Evolutionary conservation across 139 green algal genomes (phyloP), one percentile per base, ranked within the genome.

Genomic region (Chlorella sp.): DNA sequence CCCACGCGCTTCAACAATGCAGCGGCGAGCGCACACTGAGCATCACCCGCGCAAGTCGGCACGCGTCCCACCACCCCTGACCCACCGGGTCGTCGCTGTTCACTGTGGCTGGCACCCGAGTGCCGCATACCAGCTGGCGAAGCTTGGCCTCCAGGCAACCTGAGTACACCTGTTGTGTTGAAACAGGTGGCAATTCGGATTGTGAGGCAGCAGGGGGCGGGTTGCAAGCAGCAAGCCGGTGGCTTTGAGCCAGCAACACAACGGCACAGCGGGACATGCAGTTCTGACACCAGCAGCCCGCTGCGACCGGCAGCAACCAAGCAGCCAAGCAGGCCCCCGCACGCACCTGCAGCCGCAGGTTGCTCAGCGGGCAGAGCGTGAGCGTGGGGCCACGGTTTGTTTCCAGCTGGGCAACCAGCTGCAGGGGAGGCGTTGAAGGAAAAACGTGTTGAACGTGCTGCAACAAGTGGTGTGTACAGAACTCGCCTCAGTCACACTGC

Each of bases 311-410:
- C n/a, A n/a, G n/a, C n/a, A n/a, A n/a, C n/a, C n/a, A 24, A 60
- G 51, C 9, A 60, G 14, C 2, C 13, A 60, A 26, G 51, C 51
- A 24, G 51, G 51, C 7, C 8, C 9, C 73, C 28, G 36, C 34
- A 19, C 77, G 38, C 1, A 92, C 88, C 86, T 92, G 87, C n/a
- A 95, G 87, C 38, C 62, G 78, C 9, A 92, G 74, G 87, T 95
- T 95, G 81, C 86, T 92, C n/a, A 95, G 60, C 0, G 93, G 94
- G 90, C 94, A 96, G 30, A 96, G 67, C 20, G 94, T 96, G 51
- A 96, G 87, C 6, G 51, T 16, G 9, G 91, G 85, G 54, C 92
- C 54, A 1, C 64, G 67, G 0, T 1, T 68, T 0, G 85, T 32
- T 2, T 54, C 77, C 48, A 93, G 84, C 34, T 86, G 85, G 14